Evolutionary conservation across 306 rosid genomes (phyloP).

Genomic region (Astragalus membranaceus): DNA sequence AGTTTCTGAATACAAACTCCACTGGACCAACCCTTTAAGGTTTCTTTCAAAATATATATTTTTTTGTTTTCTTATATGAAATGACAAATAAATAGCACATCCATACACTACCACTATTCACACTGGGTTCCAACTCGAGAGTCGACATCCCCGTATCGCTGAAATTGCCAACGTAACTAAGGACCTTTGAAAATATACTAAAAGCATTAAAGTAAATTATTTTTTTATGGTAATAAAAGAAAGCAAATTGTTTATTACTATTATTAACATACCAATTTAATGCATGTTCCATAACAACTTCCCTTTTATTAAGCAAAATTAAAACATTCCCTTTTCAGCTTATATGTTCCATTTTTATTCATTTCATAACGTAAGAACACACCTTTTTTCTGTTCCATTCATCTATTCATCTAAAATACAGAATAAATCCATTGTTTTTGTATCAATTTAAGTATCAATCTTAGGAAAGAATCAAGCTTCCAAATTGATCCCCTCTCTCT

Average conservation of each 20-base stretch:
- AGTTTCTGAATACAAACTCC: no score
- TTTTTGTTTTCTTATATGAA: no score
- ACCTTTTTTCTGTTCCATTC: neutral
- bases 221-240: neutral
- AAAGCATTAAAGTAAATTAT: neutral
- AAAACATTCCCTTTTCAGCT: neutral
- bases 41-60: no score
- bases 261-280: neutral
- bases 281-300: neutral
- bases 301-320: neutral
- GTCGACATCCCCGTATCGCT: no score
- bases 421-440: conserved; percentile 6
- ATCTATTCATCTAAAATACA: neutral
- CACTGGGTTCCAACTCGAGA: no score
- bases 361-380: neutral
- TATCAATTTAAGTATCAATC: conserved; percentile 22
- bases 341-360: neutral
- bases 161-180: no score
- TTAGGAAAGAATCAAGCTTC: conserved; percentile 9
- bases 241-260: neutral
- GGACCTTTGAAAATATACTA: no score
- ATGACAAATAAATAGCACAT: no score
- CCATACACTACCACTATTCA: no score
- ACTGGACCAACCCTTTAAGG: no score
- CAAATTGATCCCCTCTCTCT: neutral